These are phyloP conservation scores for Podospora comata DNA, from an alignment of 495 filamentous ascomycete genomes.

Conservation along the genomic window DNA sequence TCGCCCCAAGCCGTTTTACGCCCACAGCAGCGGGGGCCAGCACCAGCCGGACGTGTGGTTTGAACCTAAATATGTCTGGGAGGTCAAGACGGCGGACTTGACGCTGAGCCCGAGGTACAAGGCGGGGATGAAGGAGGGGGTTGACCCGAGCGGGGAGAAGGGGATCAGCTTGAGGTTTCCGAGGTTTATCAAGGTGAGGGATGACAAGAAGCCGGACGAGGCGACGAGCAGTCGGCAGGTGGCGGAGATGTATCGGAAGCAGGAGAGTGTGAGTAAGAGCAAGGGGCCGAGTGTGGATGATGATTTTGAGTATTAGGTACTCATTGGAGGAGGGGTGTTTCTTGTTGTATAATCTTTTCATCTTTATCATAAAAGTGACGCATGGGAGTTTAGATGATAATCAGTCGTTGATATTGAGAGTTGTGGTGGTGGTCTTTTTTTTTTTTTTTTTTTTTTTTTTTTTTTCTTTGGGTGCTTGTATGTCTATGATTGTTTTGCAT, in stretches of 20 bases:
- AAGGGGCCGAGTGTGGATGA: conserved; percentile 86
- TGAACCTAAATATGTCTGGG: conserved; percentile 91
- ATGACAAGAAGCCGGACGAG: conserved; percentile 92
- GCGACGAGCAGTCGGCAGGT: conserved; percentile 80
- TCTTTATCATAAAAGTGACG: not conserved
- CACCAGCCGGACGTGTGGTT: conserved; percentile 99
- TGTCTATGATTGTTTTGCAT: no score
- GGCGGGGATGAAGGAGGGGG: conserved; percentile 62
- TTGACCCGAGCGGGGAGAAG: conserved; percentile 69
- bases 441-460: no score
- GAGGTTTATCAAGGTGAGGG: conserved; percentile 80
- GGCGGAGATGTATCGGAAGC: conserved; percentile 94
- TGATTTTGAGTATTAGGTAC: conserved; percentile 86
- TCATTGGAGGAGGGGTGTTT: not conserved
- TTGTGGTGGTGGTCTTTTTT: not conserved
- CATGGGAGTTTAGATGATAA: not conserved
- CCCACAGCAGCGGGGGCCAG: conserved; percentile 75
- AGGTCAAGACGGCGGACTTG: conserved; percentile 94
- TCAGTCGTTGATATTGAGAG: not conserved
- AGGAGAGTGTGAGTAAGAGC: conserved; percentile 75
- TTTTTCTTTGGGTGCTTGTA: not conserved
- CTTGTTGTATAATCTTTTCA: not conserved
- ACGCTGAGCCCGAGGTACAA: conserved; percentile 90
- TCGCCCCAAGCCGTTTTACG: conserved; percentile 88
- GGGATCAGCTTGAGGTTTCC: conserved; percentile 89